These are phyloP conservation scores for Cryphonectria radicalis DNA, from an alignment of 2,329 filamentous ascomycete species.

Conservation along the genomic window DNA sequence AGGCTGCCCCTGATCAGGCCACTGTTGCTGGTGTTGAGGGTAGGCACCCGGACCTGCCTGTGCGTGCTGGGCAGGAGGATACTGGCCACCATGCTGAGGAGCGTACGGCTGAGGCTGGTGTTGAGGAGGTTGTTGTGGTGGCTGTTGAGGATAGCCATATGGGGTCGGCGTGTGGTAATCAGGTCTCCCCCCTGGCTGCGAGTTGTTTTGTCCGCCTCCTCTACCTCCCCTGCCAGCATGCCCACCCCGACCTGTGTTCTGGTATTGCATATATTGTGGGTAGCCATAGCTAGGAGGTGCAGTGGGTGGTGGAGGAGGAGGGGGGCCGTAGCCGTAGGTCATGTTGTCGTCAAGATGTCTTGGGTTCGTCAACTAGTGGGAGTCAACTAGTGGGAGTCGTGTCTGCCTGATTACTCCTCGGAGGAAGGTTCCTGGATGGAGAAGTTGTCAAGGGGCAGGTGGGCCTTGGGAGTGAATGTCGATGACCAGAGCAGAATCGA, in stretches of 20 bases:
- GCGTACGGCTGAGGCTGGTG: conserved; percentile 38
- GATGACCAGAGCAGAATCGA: neutral
- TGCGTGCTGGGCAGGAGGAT: conserved; percentile 41
- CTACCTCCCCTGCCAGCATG: conserved; percentile 42
- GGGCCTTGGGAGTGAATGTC: neutral
- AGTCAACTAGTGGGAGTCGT: neutral
- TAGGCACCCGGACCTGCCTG: conserved; percentile 43
- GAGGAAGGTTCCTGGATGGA: neutral
- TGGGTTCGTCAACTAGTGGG: neutral
- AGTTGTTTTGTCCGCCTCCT: conserved; percentile 44
- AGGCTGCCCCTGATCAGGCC: conserved; percentile 44
- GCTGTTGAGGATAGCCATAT: conserved; percentile 51
- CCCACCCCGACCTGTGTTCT: conserved; percentile 45
- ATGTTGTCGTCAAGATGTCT: conserved; percentile 38
- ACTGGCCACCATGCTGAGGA: conserved; percentile 36
- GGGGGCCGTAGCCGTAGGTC: conserved; percentile 61
- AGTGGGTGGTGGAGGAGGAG: conserved; percentile 51
- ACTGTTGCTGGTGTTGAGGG: conserved; percentile 45
- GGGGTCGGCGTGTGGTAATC: conserved; percentile 47
- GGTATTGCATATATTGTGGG: conserved; percentile 47
- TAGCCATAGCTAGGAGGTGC: conserved; percentile 37
- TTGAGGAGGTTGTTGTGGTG: conserved; percentile 37
- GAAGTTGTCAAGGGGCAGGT: neutral
- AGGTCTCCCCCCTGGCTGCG: conserved; percentile 41
- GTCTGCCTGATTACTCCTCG: neutral